These are phyloP conservation scores for Colletotrichum chlorophyti DNA, from an alignment of 2,329 filamentous ascomycete genomes.

Conservation along the genomic window DNA sequence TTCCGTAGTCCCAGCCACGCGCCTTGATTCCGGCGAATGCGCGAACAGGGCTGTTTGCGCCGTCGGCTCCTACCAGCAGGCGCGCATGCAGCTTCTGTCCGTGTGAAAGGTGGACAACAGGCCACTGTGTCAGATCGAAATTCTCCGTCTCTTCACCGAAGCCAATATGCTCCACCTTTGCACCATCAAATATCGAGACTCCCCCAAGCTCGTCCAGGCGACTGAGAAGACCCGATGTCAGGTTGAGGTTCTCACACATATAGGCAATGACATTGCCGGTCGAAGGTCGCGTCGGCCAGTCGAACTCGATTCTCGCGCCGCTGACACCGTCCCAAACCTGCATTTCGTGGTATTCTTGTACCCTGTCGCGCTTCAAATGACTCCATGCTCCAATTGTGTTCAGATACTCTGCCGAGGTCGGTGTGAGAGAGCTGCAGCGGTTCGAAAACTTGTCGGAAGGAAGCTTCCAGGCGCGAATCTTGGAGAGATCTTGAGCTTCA, in stretches of 20 bases:
- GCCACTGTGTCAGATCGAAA: slow-evolving; percentile 85
- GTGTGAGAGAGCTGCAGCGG: slow-evolving; percentile 93
- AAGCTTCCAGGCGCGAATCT: slow-evolving; percentile 70
- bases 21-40: slow-evolving; percentile 86
- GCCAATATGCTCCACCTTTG: slow-evolving; percentile 80
- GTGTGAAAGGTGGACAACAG: slow-evolving; percentile 76
- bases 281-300: slow-evolving; percentile 64
- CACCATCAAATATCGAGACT: slow-evolving; percentile 76
- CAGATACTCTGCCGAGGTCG: slow-evolving; percentile 83
- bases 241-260: slow-evolving; percentile 95
- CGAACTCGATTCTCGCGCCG: slow-evolving; percentile 87
- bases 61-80: slow-evolving; percentile 90
- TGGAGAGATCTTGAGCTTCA: slow-evolving; percentile 84
- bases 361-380: slow-evolving; percentile 73
- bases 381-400: slow-evolving; percentile 85
- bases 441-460: slow-evolving; percentile 81
- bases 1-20: slow-evolving; percentile 90
- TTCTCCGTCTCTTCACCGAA: slow-evolving; percentile 74
- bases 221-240: slow-evolving; percentile 78
- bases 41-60: slow-evolving; percentile 92
- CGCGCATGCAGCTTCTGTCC: slow-evolving; percentile 77
- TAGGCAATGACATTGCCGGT: slow-evolving; percentile 78
- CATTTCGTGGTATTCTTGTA: slow-evolving; percentile 94
- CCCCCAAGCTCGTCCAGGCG: slow-evolving; percentile 73
- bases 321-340: slow-evolving; percentile 97